phyloP scores from a whole-genome alignment of 495 filamentous ascomycete genomes.

The Talaromyces trachyspermus region DNA sequence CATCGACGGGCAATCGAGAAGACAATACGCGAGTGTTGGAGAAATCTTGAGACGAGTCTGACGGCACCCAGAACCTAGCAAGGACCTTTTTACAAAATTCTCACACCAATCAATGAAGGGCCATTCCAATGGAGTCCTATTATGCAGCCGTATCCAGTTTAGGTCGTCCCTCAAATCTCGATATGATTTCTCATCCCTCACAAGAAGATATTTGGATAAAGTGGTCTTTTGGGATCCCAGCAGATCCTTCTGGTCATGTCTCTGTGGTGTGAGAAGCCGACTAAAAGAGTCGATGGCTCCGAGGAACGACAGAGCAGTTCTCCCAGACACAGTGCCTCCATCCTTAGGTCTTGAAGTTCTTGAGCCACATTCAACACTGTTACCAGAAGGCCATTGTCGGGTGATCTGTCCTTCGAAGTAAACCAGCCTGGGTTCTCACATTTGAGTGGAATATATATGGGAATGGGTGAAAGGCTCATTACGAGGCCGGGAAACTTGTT shows the following conservation, averaged over 20 bases:
- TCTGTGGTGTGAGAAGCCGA: neutral
- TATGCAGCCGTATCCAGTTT: neutral
- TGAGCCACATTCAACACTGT: neutral
- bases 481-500: neutral
- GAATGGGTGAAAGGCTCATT: conserved; percentile 6
- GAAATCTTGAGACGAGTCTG: too few species aligned
- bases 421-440: conserved; percentile 2
- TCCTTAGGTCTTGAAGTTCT: neutral
- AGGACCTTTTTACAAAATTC: neutral
- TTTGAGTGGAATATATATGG: conserved; percentile 9
- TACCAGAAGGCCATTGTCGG: neutral
- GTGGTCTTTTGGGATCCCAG: neutral
- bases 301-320: neutral
- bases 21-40: too few species aligned
- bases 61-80: neutral
- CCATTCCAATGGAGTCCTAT: too few species aligned
- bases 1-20: too few species aligned
- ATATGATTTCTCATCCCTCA: neutral
- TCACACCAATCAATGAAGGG: neutral
- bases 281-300: neutral
- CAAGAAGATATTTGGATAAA: neutral
- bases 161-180: neutral
- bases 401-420: neutral
- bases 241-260: neutral
- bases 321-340: neutral